Conservation (phyloP, 139 green algal genomes). For the Chlamydomonas sp. region DNA sequence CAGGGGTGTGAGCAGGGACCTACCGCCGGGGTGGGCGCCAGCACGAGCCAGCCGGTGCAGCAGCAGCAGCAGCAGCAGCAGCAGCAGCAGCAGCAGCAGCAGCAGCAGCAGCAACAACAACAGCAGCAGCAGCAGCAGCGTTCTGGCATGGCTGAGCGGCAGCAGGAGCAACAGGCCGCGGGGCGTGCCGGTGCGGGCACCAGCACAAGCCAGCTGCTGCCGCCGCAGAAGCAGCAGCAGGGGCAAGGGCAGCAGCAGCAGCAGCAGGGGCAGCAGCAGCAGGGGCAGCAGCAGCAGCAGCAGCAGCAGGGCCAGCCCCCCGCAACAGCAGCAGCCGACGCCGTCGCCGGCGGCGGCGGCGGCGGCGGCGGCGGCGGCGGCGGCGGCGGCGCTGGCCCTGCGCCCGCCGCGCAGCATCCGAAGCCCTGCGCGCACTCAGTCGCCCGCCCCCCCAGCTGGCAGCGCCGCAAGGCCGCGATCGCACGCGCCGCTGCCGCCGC, state of each 20-base stretch:
- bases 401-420: too few relatives aligned
- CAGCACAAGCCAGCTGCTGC: neutral
- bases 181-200: too few relatives aligned
- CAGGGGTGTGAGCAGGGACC: too few relatives aligned
- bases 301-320: neutral
- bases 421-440: neutral
- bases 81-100: constrained; percentile 11
- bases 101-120: constrained; percentile 10
- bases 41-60: neutral
- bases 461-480: constrained; percentile 21
- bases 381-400: too few relatives aligned
- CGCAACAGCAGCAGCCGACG: too few relatives aligned
- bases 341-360: too few relatives aligned
- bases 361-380: too few relatives aligned
- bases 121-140: neutral
- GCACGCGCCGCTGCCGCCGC: neutral
- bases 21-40: too few relatives aligned
- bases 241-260: constrained; percentile 8
- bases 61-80: constrained; percentile 8
- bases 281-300: constrained; percentile 5
- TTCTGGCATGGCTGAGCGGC: neutral
- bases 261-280: neutral
- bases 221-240: constrained; percentile 5
- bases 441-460: constrained; percentile 17
- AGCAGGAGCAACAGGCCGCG: neutral